phyloP scores from a whole-genome alignment of 257 asterid species.

The Solanum etuberosum region DNA sequence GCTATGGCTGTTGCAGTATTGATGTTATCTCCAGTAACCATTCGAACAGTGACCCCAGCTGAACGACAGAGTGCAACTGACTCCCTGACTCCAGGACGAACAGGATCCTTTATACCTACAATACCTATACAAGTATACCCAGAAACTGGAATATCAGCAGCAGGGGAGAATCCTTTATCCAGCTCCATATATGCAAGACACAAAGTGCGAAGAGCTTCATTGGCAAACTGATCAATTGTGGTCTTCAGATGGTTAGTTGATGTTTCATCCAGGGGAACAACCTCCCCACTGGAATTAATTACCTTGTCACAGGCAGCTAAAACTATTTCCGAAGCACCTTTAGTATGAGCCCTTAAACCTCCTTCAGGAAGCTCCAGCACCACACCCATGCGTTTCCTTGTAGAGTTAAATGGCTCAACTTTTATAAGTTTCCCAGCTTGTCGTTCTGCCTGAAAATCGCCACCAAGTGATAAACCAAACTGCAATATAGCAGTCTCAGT shows the following conservation, averaged over 20 bases:
- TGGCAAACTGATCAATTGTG: conserved; percentile 58
- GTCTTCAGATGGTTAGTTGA: conserved; percentile 22
- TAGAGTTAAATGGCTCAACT: conserved; percentile 85
- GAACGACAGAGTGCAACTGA: conserved; percentile 84
- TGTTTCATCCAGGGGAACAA: conserved; percentile 44
- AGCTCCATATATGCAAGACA: conserved; percentile 75
- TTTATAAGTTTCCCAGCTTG: conserved; percentile 40
- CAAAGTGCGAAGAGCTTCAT: conserved; percentile 76
- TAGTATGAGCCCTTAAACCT: conserved; percentile 54
- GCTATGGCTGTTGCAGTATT: conserved; percentile 94
- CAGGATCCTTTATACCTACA: conserved; percentile 88
- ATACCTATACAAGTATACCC: conserved; percentile 74
- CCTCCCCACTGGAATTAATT: conserved; percentile 46
- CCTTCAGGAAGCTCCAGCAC: conserved; percentile 69
- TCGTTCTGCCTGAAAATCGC: conserved; percentile 45
- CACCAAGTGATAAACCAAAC: conserved; percentile 71
- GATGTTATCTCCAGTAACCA: conserved; percentile 95
- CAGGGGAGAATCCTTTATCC: conserved; percentile 42
- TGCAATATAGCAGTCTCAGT: conserved; percentile 82
- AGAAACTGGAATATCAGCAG: conserved; percentile 49
- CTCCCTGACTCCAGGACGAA: conserved; percentile 83
- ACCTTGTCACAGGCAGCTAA: conserved; percentile 67
- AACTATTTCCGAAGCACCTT: conserved; percentile 88
- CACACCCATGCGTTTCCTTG: conserved; percentile 75
- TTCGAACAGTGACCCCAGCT: conserved; percentile 83